Conservation (phyloP, 441 rosid genomes). For the Rhodomyrtus psidioides region DNA sequence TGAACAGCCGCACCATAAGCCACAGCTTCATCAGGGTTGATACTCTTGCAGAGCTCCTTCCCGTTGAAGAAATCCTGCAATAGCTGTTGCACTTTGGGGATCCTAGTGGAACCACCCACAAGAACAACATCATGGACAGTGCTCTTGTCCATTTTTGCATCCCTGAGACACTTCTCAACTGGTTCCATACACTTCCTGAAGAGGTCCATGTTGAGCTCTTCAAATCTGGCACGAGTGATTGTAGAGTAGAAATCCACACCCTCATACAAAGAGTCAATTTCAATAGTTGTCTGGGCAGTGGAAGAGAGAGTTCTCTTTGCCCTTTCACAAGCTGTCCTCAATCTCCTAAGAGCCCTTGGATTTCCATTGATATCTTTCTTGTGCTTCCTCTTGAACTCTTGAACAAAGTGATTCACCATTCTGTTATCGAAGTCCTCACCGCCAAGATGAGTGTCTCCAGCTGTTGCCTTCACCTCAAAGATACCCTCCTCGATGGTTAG, state of each 20-base stretch:
- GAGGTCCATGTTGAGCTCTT: neutral
- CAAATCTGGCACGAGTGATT: neutral
- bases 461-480: neutral
- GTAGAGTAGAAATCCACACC: neutral
- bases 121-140: neutral
- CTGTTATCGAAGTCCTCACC: neutral
- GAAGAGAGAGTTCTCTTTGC: neutral
- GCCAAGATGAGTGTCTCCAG: neutral
- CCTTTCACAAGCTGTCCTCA: neutral
- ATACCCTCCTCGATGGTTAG: neutral
- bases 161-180: neutral
- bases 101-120: conserved; percentile 1
- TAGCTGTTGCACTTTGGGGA: neutral
- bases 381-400: neutral
- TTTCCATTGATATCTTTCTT: neutral
- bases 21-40: neutral
- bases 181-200: neutral
- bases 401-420: neutral
- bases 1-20: neutral
- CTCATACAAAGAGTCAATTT: neutral
- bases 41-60: neutral
- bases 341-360: neutral
- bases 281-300: neutral
- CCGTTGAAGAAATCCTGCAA: neutral
- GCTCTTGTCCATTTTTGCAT: neutral